Evolutionary conservation across 169 alveolate species (phyloP), one percentile per base, ranked within the genome.

Genomic region (Cryptosporidium parvum): DNA sequence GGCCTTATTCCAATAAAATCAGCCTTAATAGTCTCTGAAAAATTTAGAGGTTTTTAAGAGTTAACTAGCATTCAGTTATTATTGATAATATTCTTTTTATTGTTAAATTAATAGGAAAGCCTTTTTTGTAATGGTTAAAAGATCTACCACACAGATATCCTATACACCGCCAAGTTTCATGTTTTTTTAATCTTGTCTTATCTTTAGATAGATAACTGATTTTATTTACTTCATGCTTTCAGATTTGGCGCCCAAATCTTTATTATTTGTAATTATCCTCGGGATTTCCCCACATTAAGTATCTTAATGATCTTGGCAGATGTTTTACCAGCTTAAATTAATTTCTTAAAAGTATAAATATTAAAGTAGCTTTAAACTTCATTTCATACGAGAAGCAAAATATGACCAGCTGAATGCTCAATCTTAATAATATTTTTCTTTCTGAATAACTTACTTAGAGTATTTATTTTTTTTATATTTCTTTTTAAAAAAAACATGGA

Each of bases 81-180:
- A 23, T 37, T 56, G 67, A 48, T 48, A 1, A 14, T 12, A 48
- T 48, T 0, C 56, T 23, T 56, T 16, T n/a, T 21, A 5, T 23
- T 26, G 1, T 56, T 56, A 56, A 1, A 56, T n/a, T 10, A 56
- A 56, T 56, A 23, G 29, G 8, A 26, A 16, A 23, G 21, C 67
- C 67, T 37, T 56, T 56, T 16, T n/a, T 56, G 35, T 56, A 23
- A 8, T 21, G 35, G 37, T 56, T 56, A 56, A 21, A 9, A 65
- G 72, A 65, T 65, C 72, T 65, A 65, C 51, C 72, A 37, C 72
- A 31, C 53, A 65, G 72, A 65, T 65, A 65, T 65, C 72, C 72
- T 65, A 65, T 21, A 31, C 72, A 65, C 72, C 72, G 72, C 72
- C 72, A 31, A 65, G 14, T 37, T 65, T 65, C 72, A 65, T 65